These are phyloP conservation scores for Maudiozyma serrabonitensis DNA, from an alignment of 805 yeast species.

Conservation along the genomic window DNA sequence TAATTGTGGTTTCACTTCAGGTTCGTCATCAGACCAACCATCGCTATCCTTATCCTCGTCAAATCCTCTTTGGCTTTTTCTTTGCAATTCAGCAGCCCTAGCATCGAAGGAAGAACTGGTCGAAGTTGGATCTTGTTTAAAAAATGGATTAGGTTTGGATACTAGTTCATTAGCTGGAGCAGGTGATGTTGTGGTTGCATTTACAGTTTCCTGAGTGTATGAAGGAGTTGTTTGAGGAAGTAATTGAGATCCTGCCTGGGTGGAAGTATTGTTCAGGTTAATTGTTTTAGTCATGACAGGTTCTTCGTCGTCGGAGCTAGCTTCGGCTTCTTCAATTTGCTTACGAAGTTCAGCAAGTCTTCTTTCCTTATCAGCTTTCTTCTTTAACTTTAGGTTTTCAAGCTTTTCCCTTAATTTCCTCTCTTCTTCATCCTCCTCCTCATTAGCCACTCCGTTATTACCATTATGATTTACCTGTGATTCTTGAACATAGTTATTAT, in stretches of 20 bases:
- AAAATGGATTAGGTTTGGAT: slow-evolving; percentile 43
- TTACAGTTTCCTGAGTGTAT: background rate
- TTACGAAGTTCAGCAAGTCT: slow-evolving; percentile 46
- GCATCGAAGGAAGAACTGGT: slow-evolving; percentile 36
- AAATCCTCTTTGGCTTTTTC: slow-evolving; percentile 56
- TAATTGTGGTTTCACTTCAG: slow-evolving; percentile 2
- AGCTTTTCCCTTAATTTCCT: slow-evolving; percentile 32
- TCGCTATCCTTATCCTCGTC: slow-evolving; percentile 26
- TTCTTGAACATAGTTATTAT: background rate
- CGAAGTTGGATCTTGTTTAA: slow-evolving; percentile 28
- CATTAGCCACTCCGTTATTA: slow-evolving; percentile 8
- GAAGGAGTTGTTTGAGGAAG: background rate
- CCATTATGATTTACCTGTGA: background rate
- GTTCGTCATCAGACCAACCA: slow-evolving; percentile 31
- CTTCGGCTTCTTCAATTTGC: slow-evolving; percentile 47
- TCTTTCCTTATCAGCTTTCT: slow-evolving; percentile 50
- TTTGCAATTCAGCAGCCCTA: slow-evolving; percentile 49
- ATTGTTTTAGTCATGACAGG: slow-evolving; percentile 1
- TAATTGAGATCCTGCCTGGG: background rate
- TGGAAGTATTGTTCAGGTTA: background rate
- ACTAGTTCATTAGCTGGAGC: slow-evolving; percentile 3
- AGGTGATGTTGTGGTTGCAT: background rate
- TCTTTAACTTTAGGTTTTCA: slow-evolving; percentile 38
- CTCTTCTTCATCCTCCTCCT: slow-evolving; percentile 38
- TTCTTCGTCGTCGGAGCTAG: slow-evolving; percentile 29